Percentiles rank a stretch among this genome's conserved stretches.
phyloP scores from a whole-genome alignment of 2,329 filamentous ascomycete genomes.

The Pyrenochaeta sp. region DNA sequence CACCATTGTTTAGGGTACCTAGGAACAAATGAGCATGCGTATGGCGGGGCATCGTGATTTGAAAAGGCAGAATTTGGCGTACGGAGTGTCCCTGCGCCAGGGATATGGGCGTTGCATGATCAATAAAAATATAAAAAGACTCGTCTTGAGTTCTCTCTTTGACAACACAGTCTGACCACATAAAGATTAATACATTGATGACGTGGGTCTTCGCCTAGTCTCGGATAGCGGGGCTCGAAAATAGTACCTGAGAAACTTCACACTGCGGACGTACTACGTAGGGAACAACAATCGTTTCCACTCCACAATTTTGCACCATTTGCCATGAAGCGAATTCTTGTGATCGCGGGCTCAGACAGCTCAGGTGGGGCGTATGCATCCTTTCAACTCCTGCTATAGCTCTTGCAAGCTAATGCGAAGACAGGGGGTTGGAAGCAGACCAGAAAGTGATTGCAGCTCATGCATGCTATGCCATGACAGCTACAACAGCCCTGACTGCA shows the following conservation, averaged over 20 bases:
- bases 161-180: not conserved
- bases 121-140: no score
- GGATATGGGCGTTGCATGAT: no score
- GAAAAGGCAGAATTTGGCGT: not conserved
- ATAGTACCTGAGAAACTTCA: slow-evolving; percentile 13
- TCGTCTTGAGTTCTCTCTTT: no score
- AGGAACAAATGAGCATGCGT: no score
- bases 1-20: not conserved
- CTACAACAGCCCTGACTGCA: slow-evolving; percentile 92
- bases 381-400: slow-evolving; percentile 19
- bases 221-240: slow-evolving; percentile 34
- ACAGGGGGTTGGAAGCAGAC: slow-evolving; percentile 90
- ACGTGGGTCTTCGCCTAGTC: slow-evolving; percentile 33
- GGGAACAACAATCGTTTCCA: not conserved
- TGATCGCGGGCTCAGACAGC: slow-evolving; percentile 89
- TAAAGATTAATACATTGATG: slow-evolving; percentile 18
- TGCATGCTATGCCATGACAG: slow-evolving; percentile 94
- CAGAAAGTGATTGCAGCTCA: slow-evolving; percentile 94
- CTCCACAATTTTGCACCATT: no score
- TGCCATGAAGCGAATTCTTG: slow-evolving; percentile 66
- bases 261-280: slow-evolving; percentile 10
- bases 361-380: slow-evolving; percentile 81
- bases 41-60: no score
- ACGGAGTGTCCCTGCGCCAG: not conserved
- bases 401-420: slow-evolving; percentile 23